A percentile compares a stretch with the other conserved stretches of the same genome.
Conservation (phyloP, 2,329 filamentous ascomycete genomes). For the Cladosporium colombiae region DNA sequence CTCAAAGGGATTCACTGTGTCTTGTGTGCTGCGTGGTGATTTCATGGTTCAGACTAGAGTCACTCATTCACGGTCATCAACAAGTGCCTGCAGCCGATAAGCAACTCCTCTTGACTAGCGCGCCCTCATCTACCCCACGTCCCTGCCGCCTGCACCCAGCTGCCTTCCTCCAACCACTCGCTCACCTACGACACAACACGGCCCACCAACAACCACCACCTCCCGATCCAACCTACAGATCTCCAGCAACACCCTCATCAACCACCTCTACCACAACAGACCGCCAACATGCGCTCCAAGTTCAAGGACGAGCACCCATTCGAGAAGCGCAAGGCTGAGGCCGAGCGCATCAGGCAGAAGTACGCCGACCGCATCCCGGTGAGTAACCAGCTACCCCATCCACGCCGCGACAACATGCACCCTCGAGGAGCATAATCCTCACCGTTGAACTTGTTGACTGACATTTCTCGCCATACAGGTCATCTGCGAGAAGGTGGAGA, state of each 20-base stretch:
- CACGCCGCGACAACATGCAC: slow-evolving; percentile 16
- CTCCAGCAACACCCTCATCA: slow-evolving; percentile 6
- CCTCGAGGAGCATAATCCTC: slow-evolving; percentile 10
- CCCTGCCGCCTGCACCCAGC: slow-evolving; percentile 4
- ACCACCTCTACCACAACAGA: slow-evolving; percentile 8
- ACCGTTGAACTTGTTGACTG: not conserved
- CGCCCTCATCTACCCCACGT: not conserved
- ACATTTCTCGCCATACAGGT: slow-evolving; percentile 59
- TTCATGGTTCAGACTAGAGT: slow-evolving; percentile 7
- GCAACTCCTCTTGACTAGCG: not conserved
- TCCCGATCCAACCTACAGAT: slow-evolving; percentile 16
- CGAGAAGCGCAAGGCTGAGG: slow-evolving; percentile 99
- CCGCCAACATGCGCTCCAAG: slow-evolving; percentile 86
- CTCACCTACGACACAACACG: not conserved
- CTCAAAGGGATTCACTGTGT: slow-evolving; percentile 1
- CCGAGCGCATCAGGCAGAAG: slow-evolving; percentile 98
- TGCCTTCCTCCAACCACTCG: slow-evolving; percentile 9
- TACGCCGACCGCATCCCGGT: slow-evolving; percentile 98
- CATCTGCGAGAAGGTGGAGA: slow-evolving; percentile 99
- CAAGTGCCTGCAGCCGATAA: slow-evolving; percentile 2
- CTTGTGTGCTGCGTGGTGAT: not conserved
- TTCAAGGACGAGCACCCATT: slow-evolving; percentile 99
- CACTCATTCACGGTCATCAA: slow-evolving; percentile 5
- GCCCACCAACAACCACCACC: slow-evolving; percentile 8
- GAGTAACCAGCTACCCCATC: slow-evolving; percentile 48